Evolutionary conservation across 225 moss, liverwort and hornwort species (phyloP), one percentile per base, ranked within the genome.

Genomic region (Sphagnum tenellum): DNA sequence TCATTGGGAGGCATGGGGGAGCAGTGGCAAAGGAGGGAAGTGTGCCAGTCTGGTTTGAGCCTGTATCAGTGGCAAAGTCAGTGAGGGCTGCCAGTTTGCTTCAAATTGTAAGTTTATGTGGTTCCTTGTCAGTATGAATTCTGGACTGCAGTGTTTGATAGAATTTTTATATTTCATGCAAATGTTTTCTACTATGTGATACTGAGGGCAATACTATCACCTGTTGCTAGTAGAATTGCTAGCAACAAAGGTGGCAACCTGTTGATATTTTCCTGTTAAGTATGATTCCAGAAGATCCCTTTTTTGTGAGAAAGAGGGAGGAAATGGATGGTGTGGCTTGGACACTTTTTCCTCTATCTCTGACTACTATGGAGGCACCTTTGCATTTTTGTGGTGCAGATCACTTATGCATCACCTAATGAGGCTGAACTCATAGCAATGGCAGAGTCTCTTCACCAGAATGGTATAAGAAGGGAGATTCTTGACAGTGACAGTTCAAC

Each of bases 31-130:
- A 72, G 71, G 83, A 80, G 67, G 88, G 93, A 5, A 78, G 80
- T 73, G 90, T 93, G 51, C 98, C 89, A 65, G 70, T 98, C 49
- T 89, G 87, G 84, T 98, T 83, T 81, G 98, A 98, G 79, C 98
- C 98, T 60, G 98, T 98, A 44, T 90, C 98, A 10, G 87, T 90
- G 12, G 80, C 89, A 8, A 98, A 98, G 74, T 83, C 87, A 66
- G 69, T 78, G 48, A 83, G 98, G 84, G 98, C 93, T 48, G 80
- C 83, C 50, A 82, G 79, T 50, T 70, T 89, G 46, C 74, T 98
- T 44, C 73, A 87, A 51, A 58, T 67, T 79, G 92, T 96, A 71
- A 79, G 78, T 78, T 44, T 56, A 4, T 29, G 50, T 50, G 11
- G 5, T 48, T 70, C 7, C 50, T 48, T 29, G 47, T 44, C 46